These are phyloP conservation scores for Flaveria brownii DNA, from an alignment of 129 eudicot genomes.

Conservation along the genomic window DNA sequence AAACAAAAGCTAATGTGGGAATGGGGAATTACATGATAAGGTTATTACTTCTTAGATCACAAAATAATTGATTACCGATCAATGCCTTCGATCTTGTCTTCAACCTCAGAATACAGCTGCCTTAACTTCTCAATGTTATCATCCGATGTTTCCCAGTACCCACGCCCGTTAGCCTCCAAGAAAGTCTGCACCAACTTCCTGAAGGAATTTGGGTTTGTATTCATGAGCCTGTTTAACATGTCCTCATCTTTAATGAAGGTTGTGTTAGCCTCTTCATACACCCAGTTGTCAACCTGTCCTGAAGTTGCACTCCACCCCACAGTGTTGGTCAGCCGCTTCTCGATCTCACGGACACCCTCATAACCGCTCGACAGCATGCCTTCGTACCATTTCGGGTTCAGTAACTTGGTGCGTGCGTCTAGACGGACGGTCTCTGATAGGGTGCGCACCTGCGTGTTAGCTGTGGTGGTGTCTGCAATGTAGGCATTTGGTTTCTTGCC, in stretches of 20 bases:
- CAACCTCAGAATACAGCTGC: constrained; percentile 91
- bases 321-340: constrained; percentile 89
- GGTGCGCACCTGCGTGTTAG: constrained; percentile 95
- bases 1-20: constrained; percentile 23
- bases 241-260: constrained; percentile 92
- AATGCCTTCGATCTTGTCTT: constrained; percentile 95
- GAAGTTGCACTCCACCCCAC: constrained; percentile 99
- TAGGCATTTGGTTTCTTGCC: constrained; percentile 98
- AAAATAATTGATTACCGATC: constrained; percentile 52
- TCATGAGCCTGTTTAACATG: constrained; percentile 92
- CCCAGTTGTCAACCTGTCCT: constrained; percentile 98
- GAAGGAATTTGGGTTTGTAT: constrained; percentile 92
- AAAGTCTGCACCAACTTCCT: constrained; percentile 92
- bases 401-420: constrained; percentile 85
- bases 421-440: constrained; percentile 94
- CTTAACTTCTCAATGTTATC: constrained; percentile 87
- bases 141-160: constrained; percentile 93
- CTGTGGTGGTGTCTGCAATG: constrained; percentile 98
- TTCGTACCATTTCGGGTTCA: constrained; percentile 99
- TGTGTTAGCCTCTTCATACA: constrained; percentile 92
- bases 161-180: constrained; percentile 98
- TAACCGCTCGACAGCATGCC: constrained; percentile 96
- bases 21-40: background rate
- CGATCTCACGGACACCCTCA: constrained; percentile 98
- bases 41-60: constrained; percentile 28